A percentile compares a stretch with the other conserved stretches of the same genome.
Conservation (phyloP, 202 grass and related monocot species). For the Brachypodium distachyon region DNA sequence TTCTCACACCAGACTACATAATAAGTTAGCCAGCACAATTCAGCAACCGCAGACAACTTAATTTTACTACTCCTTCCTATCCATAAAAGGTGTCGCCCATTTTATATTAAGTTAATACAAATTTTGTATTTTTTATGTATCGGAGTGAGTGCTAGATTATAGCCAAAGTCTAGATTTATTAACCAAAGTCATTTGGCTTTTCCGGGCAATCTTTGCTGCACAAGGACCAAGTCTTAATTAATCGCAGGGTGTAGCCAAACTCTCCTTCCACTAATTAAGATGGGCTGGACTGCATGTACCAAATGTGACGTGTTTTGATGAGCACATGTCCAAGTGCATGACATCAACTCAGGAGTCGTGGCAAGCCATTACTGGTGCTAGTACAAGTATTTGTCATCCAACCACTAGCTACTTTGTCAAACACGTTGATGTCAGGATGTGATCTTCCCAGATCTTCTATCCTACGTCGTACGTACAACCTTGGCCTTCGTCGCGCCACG, state of each 20-base stretch:
- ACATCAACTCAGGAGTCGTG: not conserved
- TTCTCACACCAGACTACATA: too few relatives aligned
- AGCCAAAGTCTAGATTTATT: too few relatives aligned
- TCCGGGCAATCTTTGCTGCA: not conserved
- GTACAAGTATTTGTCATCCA: not conserved
- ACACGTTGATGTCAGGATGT: conserved; percentile 11
- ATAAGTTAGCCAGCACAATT: too few relatives aligned
- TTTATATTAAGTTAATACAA: too few relatives aligned
- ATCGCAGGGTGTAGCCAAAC: not conserved
- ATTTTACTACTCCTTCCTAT: too few relatives aligned
- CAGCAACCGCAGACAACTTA: too few relatives aligned
- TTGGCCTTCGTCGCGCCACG: conserved; percentile 27
- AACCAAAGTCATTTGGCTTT: too few relatives aligned
- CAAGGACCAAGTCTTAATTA: not conserved
- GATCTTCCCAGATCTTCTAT: conserved; percentile 28
- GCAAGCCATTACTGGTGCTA: not conserved
- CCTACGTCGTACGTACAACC: conserved; percentile 16
- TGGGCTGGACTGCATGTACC: not conserved
- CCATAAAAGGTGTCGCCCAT: too few relatives aligned
- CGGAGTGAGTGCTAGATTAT: too few relatives aligned
- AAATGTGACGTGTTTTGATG: not conserved
- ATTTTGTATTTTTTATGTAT: too few relatives aligned
- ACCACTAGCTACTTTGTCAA: conserved; percentile 26
- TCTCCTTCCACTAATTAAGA: not conserved
- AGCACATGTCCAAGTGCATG: not conserved